Evolutionary conservation across 768 basidiomycete species (phyloP).

Genomic region (Exidia glandulosa): DNA sequence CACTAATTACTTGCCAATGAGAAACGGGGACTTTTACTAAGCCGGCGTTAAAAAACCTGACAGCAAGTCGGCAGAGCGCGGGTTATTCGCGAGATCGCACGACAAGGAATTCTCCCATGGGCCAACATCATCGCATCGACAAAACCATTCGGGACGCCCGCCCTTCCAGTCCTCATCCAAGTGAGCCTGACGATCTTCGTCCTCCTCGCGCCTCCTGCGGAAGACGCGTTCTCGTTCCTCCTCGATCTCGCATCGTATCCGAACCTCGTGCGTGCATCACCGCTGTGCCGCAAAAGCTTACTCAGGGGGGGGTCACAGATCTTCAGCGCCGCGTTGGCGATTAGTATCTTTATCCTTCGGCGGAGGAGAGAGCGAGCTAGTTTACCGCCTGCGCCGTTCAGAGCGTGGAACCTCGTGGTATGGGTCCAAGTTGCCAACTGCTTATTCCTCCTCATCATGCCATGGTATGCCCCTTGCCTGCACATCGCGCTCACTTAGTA

Average conservation of each 20-base stretch:
- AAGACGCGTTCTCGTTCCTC: conserved; percentile 26
- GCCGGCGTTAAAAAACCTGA: too few relatives aligned
- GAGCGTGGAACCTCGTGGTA: conserved; percentile 13
- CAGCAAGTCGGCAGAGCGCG: conserved; percentile 31
- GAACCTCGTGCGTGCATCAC: conserved; percentile 22
- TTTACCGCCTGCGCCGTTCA: conserved; percentile 12
- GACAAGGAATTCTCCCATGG: conserved; percentile 42
- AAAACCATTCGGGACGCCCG: conserved; percentile 38
- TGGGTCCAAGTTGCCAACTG: conserved; percentile 12
- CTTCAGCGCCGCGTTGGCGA: conserved; percentile 17
- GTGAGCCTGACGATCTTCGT: conserved; percentile 29
- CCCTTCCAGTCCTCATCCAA: conserved; percentile 30
- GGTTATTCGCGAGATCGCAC: conserved; percentile 38
- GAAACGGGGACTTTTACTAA: too few relatives aligned
- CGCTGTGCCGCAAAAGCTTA: too few relatives aligned
- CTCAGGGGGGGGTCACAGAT: too few relatives aligned
- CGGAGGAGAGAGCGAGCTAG: conserved; percentile 14
- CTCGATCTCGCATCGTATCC: conserved; percentile 30
- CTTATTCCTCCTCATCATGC: conserved; percentile 24
- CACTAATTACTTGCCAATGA: too few relatives aligned
- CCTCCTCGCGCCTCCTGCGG: conserved; percentile 27
- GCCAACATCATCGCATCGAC: conserved; percentile 36
- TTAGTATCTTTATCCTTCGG: conserved; percentile 23
- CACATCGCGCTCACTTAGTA: too few relatives aligned
- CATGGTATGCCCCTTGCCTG: conserved; percentile 21